Evolutionary conservation across 2,329 filamentous ascomycete species (phyloP), one percentile per base, ranked within the genome.

Genomic region (Colletotrichum acutatum): DNA sequence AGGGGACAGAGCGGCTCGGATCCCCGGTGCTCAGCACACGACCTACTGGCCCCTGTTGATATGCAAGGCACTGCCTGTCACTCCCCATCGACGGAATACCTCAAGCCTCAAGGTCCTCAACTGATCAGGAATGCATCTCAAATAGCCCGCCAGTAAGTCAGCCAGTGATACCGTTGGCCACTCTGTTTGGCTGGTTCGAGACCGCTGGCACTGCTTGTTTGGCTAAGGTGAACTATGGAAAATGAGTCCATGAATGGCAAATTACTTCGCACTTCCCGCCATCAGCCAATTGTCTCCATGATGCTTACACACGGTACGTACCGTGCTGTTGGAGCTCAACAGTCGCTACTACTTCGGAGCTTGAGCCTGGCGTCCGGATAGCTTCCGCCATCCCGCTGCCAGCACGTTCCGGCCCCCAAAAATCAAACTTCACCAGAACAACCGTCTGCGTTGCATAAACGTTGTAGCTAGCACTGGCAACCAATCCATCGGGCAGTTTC

Each of bases 31-130:
- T 42, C 11, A 30, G 5, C 49, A 30, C 49, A 42, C n/a, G 37
- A n/a, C 42, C 32, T 28, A 65, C 19, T 8, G 46, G 56, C 69
- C 69, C 59, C 59, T 72, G 69, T 64, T 42, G 4, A 37, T 53
- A 60, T 72, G 69, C 69, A 72, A 64, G 66, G 69, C 49, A 69
- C 66, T 69, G 12, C 19, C 24, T 68, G 37, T 52, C 24, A 34
- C 12, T 12, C 42, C 22, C 37, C 32, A 37, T 24, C 60, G 26
- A 53, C 19, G 60, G 24, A 30, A 30, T 24, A 59, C 42, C 32
- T 34, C 32, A 34, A 34, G 32, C 32, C 66, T 64, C 53, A 59
- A 64, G 58, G 53, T 63, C 66, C 49, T 42, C 52, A 53, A 59
- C 28, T 24, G 19, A 59, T 52, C 56, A 65, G 53, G 61, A 57